phyloP scores from a whole-genome alignment of 192 early-diverging fungal species.

The Podila clonocystis region DNA sequence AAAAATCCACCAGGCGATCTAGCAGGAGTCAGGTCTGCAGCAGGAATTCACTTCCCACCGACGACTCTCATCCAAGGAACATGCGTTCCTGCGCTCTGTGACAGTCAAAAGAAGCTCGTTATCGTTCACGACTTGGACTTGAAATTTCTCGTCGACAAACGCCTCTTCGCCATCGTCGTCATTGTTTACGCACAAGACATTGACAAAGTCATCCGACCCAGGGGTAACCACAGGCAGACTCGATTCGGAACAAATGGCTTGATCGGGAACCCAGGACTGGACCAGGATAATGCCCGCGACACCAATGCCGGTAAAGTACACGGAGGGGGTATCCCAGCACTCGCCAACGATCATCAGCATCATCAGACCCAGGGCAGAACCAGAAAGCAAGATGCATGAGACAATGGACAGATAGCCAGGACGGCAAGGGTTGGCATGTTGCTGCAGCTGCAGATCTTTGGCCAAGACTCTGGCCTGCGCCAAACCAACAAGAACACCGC shows the following conservation, averaged over 20 bases:
- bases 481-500: conserved; percentile 24
- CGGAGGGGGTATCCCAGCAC: conserved; percentile 45
- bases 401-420: background rate
- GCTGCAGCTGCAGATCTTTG: conserved; percentile 5
- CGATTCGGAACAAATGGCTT: background rate
- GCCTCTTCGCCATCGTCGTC: background rate
- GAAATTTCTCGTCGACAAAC: background rate
- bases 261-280: conserved; percentile 33
- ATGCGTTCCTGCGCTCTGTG: conserved; percentile 21
- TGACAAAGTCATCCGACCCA: background rate
- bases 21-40: background rate
- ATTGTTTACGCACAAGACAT: background rate
- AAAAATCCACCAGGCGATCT: background rate
- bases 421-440: background rate
- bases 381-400: background rate
- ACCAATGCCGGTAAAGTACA: conserved; percentile 42
- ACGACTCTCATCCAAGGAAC: conserved; percentile 31
- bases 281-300: conserved; percentile 39
- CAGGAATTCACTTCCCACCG: conserved; percentile 15
- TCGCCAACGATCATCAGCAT: conserved; percentile 35
- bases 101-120: background rate
- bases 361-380: conserved; percentile 15
- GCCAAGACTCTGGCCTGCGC: conserved; percentile 17
- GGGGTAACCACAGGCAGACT: background rate
- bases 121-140: background rate